These are phyloP conservation scores for Yamadazyma kitorensis DNA, from an alignment of 805 yeast genomes.

Conservation along the genomic window DNA sequence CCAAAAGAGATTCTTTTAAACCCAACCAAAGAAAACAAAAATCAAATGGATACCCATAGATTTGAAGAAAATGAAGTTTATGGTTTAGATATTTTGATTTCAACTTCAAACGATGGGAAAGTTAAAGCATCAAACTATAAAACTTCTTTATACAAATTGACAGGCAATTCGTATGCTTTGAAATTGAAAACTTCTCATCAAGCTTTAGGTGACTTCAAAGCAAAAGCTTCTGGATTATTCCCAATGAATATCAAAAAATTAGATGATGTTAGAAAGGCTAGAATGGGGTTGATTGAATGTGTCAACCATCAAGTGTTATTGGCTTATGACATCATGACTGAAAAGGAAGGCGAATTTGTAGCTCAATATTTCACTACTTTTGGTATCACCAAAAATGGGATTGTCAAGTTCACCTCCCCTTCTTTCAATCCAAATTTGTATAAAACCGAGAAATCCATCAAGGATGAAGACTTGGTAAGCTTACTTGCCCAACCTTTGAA, in stretches of 20 bases:
- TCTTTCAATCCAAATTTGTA: constrained; percentile 46
- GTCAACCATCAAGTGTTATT: constrained; percentile 61
- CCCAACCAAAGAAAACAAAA: constrained; percentile 66
- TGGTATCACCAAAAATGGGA: constrained; percentile 71
- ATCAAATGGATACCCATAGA: constrained; percentile 58
- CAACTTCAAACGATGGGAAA: constrained; percentile 65
- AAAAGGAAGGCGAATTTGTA: constrained; percentile 61
- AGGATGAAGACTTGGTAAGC: constrained; percentile 47
- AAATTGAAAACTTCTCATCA: constrained; percentile 70
- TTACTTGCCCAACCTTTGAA: constrained; percentile 53
- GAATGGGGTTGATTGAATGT: constrained; percentile 74
- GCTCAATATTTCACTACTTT: constrained; percentile 76
- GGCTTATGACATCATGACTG: constrained; percentile 67
- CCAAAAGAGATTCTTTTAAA: constrained; percentile 73
- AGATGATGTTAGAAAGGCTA: constrained; percentile 66
- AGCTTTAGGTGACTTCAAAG: constrained; percentile 64
- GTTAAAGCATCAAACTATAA: constrained; percentile 56
- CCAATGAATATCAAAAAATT: constrained; percentile 67
- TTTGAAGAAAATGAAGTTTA: constrained; percentile 76
- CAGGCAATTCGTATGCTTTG: constrained; percentile 65
- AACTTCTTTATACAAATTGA: constrained; percentile 70
- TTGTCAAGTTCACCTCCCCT: constrained; percentile 60
- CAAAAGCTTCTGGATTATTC: constrained; percentile 57
- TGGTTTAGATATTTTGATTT: constrained; percentile 69
- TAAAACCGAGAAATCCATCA: constrained; percentile 54